These are phyloP conservation scores for Neurospora africana DNA, from an alignment of 495 filamentous ascomycete genomes.

Conservation along the genomic window DNA sequence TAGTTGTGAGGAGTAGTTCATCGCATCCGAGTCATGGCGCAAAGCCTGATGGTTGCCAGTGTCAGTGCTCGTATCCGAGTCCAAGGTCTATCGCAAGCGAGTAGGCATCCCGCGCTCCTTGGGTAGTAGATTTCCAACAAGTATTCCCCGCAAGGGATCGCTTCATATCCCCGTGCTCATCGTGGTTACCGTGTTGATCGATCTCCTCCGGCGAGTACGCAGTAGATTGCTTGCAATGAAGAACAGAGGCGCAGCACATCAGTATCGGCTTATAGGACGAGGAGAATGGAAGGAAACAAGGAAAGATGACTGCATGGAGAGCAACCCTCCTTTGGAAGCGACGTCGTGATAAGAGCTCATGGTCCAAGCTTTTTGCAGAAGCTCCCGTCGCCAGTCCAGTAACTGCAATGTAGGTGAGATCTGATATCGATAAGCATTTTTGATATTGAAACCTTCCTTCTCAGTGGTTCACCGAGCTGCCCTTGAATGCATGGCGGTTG, in stretches of 20 bases:
- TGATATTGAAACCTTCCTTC: neutral
- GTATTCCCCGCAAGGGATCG: neutral
- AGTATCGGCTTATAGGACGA: neutral
- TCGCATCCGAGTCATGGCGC: neutral
- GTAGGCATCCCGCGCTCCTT: neutral
- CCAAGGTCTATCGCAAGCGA: neutral
- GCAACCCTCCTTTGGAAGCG: neutral
- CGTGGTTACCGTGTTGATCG: neutral
- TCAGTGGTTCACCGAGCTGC: neutral
- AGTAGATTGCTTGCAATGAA: neutral
- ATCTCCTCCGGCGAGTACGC: neutral
- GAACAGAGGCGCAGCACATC: neutral
- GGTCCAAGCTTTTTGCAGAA: neutral
- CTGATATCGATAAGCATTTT: neutral
- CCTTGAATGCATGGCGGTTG: neutral
- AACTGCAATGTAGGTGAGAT: neutral
- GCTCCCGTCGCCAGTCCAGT: neutral
- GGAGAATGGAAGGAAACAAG: neutral
- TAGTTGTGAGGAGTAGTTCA: neutral
- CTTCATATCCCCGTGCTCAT: neutral
- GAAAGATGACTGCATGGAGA: neutral
- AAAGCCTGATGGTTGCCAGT: neutral
- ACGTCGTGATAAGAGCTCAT: neutral
- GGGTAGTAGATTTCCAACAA: neutral
- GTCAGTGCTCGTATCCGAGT: neutral